A percentile compares a stretch with the other conserved stretches of the same genome.
Evolutionary conservation across 805 yeast genomes (phyloP).

Genomic region (Lipomyces yamadae): DNA sequence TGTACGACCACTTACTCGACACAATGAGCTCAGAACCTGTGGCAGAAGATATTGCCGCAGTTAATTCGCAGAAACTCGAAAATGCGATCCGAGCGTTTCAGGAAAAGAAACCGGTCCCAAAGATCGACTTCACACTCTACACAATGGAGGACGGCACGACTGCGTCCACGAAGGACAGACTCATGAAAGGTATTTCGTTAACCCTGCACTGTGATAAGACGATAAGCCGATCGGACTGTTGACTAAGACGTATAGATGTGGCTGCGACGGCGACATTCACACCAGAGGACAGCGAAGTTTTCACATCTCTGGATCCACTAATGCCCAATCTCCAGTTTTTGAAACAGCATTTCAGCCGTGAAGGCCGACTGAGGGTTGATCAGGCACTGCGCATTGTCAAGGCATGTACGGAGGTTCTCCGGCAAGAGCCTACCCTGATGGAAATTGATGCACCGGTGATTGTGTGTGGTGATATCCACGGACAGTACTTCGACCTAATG

Average conservation of each 20-base stretch:
- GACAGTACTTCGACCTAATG: constrained; percentile 88
- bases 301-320: constrained; percentile 55
- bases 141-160: constrained; percentile 63
- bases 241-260: constrained; percentile 48
- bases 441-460: constrained; percentile 90
- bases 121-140: constrained; percentile 52
- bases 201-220: not conserved
- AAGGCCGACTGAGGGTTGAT: constrained; percentile 74
- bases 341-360: constrained; percentile 72
- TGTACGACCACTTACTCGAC: not conserved
- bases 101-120: constrained; percentile 42
- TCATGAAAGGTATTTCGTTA: constrained; percentile 46
- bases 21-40: not conserved
- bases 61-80: constrained; percentile 41
- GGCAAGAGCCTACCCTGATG: constrained; percentile 76
- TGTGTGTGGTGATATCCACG: constrained; percentile 97
- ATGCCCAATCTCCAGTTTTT: constrained; percentile 75
- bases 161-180: constrained; percentile 62
- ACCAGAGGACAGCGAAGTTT: constrained; percentile 74
- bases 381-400: constrained; percentile 73
- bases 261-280: constrained; percentile 66
- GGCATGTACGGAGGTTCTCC: constrained; percentile 66
- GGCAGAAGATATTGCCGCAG: constrained; percentile 14
- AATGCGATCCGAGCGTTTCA: constrained; percentile 48
- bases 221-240: not conserved